Evolutionary conservation across 768 basidiomycete genomes (phyloP).

Genomic region (Mycena galopus): DNA sequence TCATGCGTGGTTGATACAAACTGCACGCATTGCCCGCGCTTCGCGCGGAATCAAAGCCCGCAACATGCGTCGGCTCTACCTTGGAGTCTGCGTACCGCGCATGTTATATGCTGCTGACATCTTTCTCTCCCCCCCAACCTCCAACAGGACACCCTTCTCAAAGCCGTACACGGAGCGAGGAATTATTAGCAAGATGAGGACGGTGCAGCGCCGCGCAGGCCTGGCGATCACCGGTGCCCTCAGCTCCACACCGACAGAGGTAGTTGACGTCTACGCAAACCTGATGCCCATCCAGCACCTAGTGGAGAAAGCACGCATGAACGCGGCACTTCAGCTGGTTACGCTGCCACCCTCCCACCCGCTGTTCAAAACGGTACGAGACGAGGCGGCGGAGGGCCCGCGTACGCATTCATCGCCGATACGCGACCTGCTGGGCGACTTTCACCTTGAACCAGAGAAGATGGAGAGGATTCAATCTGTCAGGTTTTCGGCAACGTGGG

Average conservation of each 20-base stretch:
- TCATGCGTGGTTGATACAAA: conserved; percentile 32
- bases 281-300: neutral
- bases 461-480: conserved; percentile 15
- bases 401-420: neutral
- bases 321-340: neutral
- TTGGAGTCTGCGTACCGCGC: conserved; percentile 32
- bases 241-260: conserved; percentile 27
- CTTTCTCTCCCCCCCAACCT: conserved; percentile 20
- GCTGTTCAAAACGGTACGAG: neutral
- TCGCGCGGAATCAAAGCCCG: conserved; percentile 20
- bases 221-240: conserved; percentile 35
- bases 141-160: neutral
- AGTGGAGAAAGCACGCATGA: neutral
- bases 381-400: neutral
- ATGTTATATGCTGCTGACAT: conserved; percentile 41
- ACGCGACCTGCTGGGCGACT: neutral
- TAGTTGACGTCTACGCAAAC: conserved; percentile 29
- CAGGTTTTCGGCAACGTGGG: neutral
- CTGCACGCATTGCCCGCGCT: conserved; percentile 16
- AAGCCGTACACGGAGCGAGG: neutral
- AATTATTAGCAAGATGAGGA: neutral
- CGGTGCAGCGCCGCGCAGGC: conserved; percentile 36
- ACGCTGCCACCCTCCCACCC: conserved; percentile 1
- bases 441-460: neutral
- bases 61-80: conserved; percentile 32